A percentile compares a stretch with the other conserved stretches of the same genome.
Conservation (phyloP, 192 early-diverging fungal genomes). For the Glomus cerebriforme region DNA sequence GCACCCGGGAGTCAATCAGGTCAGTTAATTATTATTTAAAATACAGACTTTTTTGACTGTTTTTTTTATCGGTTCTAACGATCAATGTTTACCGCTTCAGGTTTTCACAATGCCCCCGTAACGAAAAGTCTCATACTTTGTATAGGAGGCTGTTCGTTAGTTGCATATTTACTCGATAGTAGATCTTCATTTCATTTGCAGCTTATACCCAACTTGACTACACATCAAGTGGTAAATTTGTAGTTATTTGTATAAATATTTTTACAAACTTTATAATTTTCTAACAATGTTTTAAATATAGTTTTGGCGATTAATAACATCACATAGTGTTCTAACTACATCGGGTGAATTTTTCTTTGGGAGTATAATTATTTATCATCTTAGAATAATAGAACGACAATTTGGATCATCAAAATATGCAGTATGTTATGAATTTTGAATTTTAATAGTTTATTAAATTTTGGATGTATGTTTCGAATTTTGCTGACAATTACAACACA, state of each 20-base stretch:
- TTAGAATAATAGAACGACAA: conserved; percentile 61
- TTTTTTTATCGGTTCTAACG: neutral
- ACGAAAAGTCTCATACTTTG: conserved; percentile 57
- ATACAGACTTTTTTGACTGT: neutral
- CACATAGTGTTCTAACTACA: conserved; percentile 55
- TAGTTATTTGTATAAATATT: neutral
- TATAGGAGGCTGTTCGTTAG: conserved; percentile 51
- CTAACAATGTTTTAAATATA: conserved; percentile 12
- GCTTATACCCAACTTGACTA: conserved; percentile 57
- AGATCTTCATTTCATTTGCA: conserved; percentile 59
- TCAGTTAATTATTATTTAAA: neutral
- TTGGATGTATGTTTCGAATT: neutral
- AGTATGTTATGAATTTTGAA: conserved; percentile 39
- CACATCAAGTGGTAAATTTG: conserved; percentile 58
- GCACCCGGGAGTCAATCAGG: neutral
- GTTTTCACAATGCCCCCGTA: conserved; percentile 66
- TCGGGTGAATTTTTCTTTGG: conserved; percentile 64
- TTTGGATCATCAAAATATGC: conserved; percentile 66
- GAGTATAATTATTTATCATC: conserved; percentile 58
- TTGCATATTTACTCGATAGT: conserved; percentile 49
- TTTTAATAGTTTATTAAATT: neutral
- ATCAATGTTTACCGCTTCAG: conserved; percentile 31
- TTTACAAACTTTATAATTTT: neutral
- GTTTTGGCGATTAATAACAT: conserved; percentile 66
- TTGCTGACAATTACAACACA: neutral